Evolutionary conservation across 1,284 basidiomycete genomes (phyloP).

Genomic region (Cryptococcus amylolentus): DNA sequence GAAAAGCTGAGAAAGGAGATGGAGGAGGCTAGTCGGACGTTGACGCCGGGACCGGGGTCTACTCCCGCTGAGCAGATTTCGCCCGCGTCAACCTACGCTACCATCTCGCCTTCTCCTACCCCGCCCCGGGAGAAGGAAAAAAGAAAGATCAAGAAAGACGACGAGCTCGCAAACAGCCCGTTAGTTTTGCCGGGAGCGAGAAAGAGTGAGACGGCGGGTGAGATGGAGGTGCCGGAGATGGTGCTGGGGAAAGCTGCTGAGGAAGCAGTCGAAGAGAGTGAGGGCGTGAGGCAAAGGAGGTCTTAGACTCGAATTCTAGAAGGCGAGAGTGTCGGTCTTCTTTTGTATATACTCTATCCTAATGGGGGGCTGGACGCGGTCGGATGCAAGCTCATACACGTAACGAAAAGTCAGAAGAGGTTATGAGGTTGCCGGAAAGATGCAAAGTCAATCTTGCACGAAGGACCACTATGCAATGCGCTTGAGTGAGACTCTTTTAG

Average conservation of each 20-base stretch:
- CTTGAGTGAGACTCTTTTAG: no score
- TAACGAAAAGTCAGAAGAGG: no score
- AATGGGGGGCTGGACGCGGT: no score
- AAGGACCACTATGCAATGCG: no score
- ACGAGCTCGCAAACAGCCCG: slow-evolving; percentile 30
- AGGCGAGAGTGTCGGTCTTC: no score
- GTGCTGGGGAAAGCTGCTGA: slow-evolving; percentile 18
- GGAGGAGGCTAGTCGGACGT: slow-evolving; percentile 38
- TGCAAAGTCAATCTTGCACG: no score
- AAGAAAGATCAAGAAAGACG: slow-evolving; percentile 9
- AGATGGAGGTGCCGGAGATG: slow-evolving; percentile 30
- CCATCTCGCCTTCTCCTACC: slow-evolving; percentile 1
- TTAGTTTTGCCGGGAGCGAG: slow-evolving; percentile 30
- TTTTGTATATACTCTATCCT: no score
- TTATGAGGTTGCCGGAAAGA: no score
- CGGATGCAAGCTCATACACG: no score
- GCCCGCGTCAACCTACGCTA: slow-evolving; percentile 3
- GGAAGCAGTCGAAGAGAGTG: slow-evolving; percentile 16
- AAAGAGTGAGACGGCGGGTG: slow-evolving; percentile 9
- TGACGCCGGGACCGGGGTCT: slow-evolving; percentile 11
- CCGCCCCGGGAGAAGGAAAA: not conserved
- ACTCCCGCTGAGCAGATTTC: not conserved
- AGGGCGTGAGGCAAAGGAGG: not conserved
- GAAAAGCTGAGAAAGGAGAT: slow-evolving; percentile 79
- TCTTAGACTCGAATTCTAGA: no score